phyloP scores from a whole-genome alignment of 73 alveolate genomes.

The Paramecium pentaurelia region DNA sequence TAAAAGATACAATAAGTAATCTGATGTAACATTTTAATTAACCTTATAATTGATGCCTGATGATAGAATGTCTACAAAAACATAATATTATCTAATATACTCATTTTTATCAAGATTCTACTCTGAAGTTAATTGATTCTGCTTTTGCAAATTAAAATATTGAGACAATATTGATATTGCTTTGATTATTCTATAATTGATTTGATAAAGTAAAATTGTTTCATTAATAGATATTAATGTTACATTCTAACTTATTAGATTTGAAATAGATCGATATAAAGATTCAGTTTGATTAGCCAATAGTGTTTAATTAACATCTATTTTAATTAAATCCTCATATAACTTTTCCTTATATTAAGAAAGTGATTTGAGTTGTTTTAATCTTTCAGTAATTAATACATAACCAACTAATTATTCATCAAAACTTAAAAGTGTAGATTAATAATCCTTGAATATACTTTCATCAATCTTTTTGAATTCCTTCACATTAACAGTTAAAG shows the following conservation, averaged over 20 bases:
- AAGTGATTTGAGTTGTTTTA: not conserved
- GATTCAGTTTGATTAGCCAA: not conserved
- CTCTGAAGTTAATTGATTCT: not conserved
- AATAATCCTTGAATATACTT: not conserved
- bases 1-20: not conserved
- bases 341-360: not conserved
- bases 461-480: not conserved
- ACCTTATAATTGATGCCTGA: not conserved
- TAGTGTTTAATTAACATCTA: not conserved
- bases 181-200: not conserved
- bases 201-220: not conserved
- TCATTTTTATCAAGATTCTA: not conserved
- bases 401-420: not conserved
- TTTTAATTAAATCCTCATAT: not conserved
- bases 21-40: not conserved
- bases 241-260: not conserved
- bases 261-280: not conserved
- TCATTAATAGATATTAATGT: not conserved
- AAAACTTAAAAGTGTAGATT: not conserved
- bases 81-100: not conserved
- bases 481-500: not conserved
- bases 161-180: not conserved
- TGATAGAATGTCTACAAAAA: not conserved
- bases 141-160: not conserved
- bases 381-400: not conserved